These are phyloP conservation scores for Parathielavia appendiculata DNA, from an alignment of 495 filamentous ascomycete species.

Conservation along the genomic window DNA sequence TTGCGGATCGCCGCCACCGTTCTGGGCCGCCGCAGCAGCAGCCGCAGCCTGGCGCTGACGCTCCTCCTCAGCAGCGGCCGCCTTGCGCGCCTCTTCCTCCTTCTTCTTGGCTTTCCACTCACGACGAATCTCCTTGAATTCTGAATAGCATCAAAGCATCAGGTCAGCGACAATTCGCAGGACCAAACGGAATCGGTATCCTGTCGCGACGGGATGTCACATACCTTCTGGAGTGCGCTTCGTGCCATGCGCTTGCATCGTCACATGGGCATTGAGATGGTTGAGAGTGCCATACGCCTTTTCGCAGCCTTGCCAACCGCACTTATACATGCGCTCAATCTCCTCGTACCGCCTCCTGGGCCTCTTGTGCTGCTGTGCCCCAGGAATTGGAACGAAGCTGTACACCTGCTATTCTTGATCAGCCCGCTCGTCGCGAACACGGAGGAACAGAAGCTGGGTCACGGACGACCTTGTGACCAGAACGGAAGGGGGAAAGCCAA, in stretches of 20 bases:
- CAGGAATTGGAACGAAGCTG: conserved; percentile 96
- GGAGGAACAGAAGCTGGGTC: not conserved
- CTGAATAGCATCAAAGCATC: conserved; percentile 41
- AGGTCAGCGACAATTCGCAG: not conserved
- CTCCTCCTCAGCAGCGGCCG: conserved; percentile 61
- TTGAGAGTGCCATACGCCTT: conserved; percentile 97
- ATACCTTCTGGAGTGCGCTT: conserved; percentile 97
- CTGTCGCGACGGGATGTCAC: conserved; percentile 20
- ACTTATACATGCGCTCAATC: conserved; percentile 99
- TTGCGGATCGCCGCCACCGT: conserved; percentile 43
- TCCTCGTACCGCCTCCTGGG: conserved; percentile 93
- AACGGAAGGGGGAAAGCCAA: not conserved
- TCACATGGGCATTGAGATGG: conserved; percentile 94
- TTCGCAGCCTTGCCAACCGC: conserved; percentile 96
- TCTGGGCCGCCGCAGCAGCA: conserved; percentile 48
- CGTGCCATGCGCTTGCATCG: conserved; percentile 90
- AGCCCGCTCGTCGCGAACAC: not conserved
- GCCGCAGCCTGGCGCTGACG: conserved; percentile 65
- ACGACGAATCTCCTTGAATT: conserved; percentile 98
- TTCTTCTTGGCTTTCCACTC: conserved; percentile 99
- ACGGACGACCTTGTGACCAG: not conserved
- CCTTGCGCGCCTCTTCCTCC: conserved; percentile 94
- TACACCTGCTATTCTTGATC: conserved; percentile 63
- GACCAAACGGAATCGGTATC: too few relatives aligned
- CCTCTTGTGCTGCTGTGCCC: conserved; percentile 94